A percentile compares a stretch with the other conserved stretches of the same genome.
Conservation (phyloP, 139 green algal genomes). For the Micractinium conductrix region DNA sequence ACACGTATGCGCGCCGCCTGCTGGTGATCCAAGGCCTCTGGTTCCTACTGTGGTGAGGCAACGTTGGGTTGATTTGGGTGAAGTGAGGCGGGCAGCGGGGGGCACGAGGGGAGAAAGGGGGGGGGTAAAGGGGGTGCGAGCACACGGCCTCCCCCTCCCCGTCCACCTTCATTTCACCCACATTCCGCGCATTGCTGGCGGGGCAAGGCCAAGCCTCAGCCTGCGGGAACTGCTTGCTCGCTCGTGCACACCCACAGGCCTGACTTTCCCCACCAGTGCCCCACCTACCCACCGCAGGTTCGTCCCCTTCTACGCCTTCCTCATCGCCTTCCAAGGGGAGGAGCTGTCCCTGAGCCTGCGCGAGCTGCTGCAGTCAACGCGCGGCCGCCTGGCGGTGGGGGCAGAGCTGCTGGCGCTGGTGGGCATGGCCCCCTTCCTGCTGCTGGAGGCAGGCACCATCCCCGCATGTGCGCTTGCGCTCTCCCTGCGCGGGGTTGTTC, state of each 20-base stretch:
- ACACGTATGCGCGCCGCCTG: conserved; percentile 31
- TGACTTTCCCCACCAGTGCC: neutral
- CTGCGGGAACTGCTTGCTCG: too few species aligned
- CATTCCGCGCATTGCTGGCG: too few species aligned
- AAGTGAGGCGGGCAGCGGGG: too few species aligned
- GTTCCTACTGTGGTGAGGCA: conserved; percentile 44
- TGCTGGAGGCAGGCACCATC: conserved; percentile 50
- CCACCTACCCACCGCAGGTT: conserved; percentile 31
- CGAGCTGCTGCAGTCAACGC: conserved; percentile 39
- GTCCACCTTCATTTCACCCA: too few species aligned
- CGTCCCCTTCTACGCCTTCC: conserved; percentile 55
- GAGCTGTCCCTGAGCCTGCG: conserved; percentile 39
- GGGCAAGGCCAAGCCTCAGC: too few species aligned
- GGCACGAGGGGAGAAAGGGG: neutral
- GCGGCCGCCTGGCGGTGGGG: conserved; percentile 43
- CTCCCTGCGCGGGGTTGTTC: too few species aligned
- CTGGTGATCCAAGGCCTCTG: conserved; percentile 44
- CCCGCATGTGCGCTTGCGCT: conserved; percentile 25
- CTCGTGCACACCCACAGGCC: too few species aligned
- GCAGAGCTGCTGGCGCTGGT: conserved; percentile 43
- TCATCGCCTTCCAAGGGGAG: conserved; percentile 43
- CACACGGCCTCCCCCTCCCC: too few species aligned
- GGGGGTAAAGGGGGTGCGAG: neutral
- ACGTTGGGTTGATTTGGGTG: too few species aligned
- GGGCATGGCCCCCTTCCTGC: conserved; percentile 63